phyloP scores from a whole-genome alignment of 108 stramenopile species.

The Nitzschia palea region DNA sequence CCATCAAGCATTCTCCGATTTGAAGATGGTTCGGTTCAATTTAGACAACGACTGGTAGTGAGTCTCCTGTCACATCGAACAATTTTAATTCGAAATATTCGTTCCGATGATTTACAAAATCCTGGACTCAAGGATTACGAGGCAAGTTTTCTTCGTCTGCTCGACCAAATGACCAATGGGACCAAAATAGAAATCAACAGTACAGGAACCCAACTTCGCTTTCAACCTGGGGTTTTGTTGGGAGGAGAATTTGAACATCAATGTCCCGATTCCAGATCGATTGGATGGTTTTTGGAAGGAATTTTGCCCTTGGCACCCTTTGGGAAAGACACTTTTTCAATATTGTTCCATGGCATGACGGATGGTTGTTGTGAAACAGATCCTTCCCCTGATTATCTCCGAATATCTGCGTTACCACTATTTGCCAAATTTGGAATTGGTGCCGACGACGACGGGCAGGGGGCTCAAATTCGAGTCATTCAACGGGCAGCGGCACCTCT shows the following conservation, averaged over 20 bases:
- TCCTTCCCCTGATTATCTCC: constrained; percentile 86
- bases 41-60: constrained; percentile 74
- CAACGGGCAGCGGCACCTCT: constrained; percentile 81
- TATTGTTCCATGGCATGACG: constrained; percentile 81
- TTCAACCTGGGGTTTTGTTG: constrained; percentile 89
- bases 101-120: constrained; percentile 67
- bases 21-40: constrained; percentile 86
- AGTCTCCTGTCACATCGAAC: constrained; percentile 83
- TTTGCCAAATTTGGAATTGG: constrained; percentile 90
- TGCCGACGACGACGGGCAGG: constrained; percentile 34
- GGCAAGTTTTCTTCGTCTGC: constrained; percentile 84
- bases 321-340: constrained; percentile 84
- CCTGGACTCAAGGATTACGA: constrained; percentile 86
- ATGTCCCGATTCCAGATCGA: constrained; percentile 71
- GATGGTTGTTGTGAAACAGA: constrained; percentile 65
- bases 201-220: constrained; percentile 94
- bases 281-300: constrained; percentile 98
- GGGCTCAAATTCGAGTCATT: constrained; percentile 51
- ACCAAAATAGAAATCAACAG: constrained; percentile 95
- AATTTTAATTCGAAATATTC: constrained; percentile 83
- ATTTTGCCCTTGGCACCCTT: constrained; percentile 94
- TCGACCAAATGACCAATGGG: constrained; percentile 96
- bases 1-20: constrained; percentile 37
- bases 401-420: constrained; percentile 76
- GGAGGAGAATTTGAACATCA: constrained; percentile 90